phyloP scores from a whole-genome alignment of 1,284 basidiomycete genomes.

The Ganoderma lucidum region DNA sequence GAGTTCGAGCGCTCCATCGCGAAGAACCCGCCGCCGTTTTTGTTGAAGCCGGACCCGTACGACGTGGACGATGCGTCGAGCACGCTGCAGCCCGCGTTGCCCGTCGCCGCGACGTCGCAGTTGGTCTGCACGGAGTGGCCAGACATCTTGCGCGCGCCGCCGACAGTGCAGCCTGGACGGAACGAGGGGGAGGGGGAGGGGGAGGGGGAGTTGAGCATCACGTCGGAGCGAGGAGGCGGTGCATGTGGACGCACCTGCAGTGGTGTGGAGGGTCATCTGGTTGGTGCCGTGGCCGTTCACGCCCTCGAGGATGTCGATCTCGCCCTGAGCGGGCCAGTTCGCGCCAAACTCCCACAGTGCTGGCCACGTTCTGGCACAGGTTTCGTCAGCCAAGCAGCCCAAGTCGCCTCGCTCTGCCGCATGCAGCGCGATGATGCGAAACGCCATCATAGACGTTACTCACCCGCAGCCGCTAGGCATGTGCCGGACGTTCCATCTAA shows the following conservation, averaged over 20 bases:
- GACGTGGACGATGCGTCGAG: conserved; percentile 43
- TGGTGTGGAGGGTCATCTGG: conserved; percentile 70
- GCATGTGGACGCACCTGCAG: conserved; percentile 42
- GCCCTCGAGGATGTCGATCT: conserved; percentile 77
- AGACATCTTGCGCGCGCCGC: conserved; percentile 27
- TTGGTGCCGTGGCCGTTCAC: conserved; percentile 67
- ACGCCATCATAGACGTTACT: conserved; percentile 39
- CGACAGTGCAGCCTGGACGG: not conserved
- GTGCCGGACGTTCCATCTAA: conserved; percentile 60
- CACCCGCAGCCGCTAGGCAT: conserved; percentile 75
- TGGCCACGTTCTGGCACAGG: not conserved
- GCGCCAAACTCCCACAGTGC: not conserved
- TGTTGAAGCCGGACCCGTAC: conserved; percentile 65
- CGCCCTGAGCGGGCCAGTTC: conserved; percentile 49
- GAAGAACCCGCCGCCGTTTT: conserved; percentile 61
- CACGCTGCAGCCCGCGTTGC: conserved; percentile 71
- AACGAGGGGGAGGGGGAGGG: not conserved
- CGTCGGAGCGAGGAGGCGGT: not conserved
- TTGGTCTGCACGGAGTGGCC: conserved; percentile 39
- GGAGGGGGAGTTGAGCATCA: not conserved
- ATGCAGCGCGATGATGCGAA: not conserved
- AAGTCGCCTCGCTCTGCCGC: not conserved
- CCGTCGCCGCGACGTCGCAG: conserved; percentile 60
- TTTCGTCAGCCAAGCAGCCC: not conserved
- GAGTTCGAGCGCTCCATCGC: conserved; percentile 59